phyloP scores from a whole-genome alignment of 2,329 filamentous ascomycete species.

The Diaporthe citri region DNA sequence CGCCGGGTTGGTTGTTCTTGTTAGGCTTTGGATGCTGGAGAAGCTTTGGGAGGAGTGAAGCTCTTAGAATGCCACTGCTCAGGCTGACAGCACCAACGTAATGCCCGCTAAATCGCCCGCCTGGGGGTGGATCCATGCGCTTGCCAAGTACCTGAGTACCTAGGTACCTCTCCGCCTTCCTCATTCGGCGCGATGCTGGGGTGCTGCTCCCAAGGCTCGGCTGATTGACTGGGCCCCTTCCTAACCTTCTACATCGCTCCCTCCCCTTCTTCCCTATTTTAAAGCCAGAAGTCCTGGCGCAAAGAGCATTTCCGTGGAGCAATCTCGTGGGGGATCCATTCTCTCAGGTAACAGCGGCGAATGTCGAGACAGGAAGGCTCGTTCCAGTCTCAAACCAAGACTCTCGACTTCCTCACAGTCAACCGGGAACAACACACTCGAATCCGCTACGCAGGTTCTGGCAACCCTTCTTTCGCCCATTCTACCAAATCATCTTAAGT shows the following conservation, averaged over 20 bases:
- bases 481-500: too few relatives aligned
- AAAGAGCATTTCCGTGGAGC: neutral
- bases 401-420: neutral
- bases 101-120: constrained; percentile 2
- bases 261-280: neutral
- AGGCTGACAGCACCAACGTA: too few relatives aligned
- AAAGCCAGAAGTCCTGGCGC: neutral
- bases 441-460: neutral
- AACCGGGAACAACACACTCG: neutral
- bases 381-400: neutral
- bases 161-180: constrained; percentile 31
- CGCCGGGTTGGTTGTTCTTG: neutral
- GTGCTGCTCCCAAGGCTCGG: neutral
- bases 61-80: too few relatives aligned
- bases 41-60: constrained; percentile 7
- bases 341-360: neutral
- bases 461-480: neutral
- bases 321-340: neutral
- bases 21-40: constrained; percentile 30
- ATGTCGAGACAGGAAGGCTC: neutral
- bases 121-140: constrained; percentile 13
- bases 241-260: neutral
- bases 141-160: constrained; percentile 3
- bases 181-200: constrained; percentile 5
- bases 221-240: constrained; percentile 29